These are phyloP conservation scores for Pontederia paniculata DNA, from an alignment of 176 grass and related monocot genomes.

Conservation along the genomic window DNA sequence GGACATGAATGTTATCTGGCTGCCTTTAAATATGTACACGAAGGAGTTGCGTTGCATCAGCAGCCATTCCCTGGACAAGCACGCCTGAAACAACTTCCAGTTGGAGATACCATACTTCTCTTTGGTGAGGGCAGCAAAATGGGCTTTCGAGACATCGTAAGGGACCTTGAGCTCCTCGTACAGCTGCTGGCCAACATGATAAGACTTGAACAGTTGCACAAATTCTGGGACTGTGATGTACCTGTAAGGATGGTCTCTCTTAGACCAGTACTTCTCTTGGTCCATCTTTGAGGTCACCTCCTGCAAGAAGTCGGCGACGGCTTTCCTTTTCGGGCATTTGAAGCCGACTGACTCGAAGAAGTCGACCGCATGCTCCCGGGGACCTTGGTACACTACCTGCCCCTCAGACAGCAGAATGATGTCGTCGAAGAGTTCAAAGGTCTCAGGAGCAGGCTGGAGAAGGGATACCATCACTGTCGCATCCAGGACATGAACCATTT, in stretches of 20 bases:
- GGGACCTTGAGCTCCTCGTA: slow-evolving; percentile 33
- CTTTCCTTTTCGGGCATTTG: slow-evolving; percentile 55
- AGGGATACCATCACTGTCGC: slow-evolving; percentile 56
- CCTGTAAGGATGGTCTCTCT: slow-evolving; percentile 22
- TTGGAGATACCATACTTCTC: slow-evolving; percentile 51
- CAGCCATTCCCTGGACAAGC: slow-evolving; percentile 47
- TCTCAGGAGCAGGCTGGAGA: slow-evolving; percentile 68
- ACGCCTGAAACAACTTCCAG: slow-evolving; percentile 36
- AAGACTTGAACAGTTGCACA: slow-evolving; percentile 33
- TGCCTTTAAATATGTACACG: slow-evolving; percentile 44
- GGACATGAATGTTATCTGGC: slow-evolving; percentile 36
- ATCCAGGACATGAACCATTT: slow-evolving; percentile 55
- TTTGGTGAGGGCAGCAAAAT: slow-evolving; percentile 40
- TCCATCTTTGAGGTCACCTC: slow-evolving; percentile 66
- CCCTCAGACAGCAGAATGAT: slow-evolving; percentile 57
- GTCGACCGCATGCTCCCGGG: slow-evolving; percentile 39
- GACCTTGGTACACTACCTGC: slow-evolving; percentile 54
- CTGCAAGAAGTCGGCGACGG: slow-evolving; percentile 52
- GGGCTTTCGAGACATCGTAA: slow-evolving; percentile 42
- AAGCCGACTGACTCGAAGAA: slow-evolving; percentile 52
- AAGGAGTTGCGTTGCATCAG: slow-evolving; percentile 60
- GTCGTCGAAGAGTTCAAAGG: slow-evolving; percentile 63
- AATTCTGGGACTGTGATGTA: slow-evolving; percentile 41
- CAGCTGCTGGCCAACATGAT: slow-evolving; percentile 30
- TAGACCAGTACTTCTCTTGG: slow-evolving; percentile 47